Conservation (phyloP, 768 basidiomycete genomes). For the Tephrocybe sp. region DNA sequence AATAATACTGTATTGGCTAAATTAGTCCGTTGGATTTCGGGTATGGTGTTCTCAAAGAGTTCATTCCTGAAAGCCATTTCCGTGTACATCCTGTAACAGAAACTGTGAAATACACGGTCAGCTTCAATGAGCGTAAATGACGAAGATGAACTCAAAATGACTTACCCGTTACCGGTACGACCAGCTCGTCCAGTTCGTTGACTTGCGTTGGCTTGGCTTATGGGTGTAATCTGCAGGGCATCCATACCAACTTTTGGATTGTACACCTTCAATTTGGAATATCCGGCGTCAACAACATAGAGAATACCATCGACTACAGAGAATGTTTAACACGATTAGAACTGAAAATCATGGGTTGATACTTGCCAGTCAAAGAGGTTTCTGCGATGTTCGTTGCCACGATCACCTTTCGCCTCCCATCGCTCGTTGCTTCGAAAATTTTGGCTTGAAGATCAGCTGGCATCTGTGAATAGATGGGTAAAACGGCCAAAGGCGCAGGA, state of each 20-base stretch:
- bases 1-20: slow-evolving; percentile 94
- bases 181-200: slow-evolving; percentile 96
- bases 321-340: slow-evolving; percentile 12
- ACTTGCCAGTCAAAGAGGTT: slow-evolving; percentile 86
- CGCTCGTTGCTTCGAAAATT: slow-evolving; percentile 92
- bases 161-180: slow-evolving; percentile 88
- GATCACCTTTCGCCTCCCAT: slow-evolving; percentile 94
- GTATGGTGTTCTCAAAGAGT: slow-evolving; percentile 92
- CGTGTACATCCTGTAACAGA: slow-evolving; percentile 95
- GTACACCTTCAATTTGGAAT: slow-evolving; percentile 97
- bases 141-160: slow-evolving; percentile 24
- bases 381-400: slow-evolving; percentile 99
- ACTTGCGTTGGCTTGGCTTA: slow-evolving; percentile 97
- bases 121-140: background rate
- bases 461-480: slow-evolving; percentile 99
- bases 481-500: slow-evolving; percentile 79
- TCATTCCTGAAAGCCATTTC: slow-evolving; percentile 97
- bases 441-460: slow-evolving; percentile 98
- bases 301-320: slow-evolving; percentile 89
- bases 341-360: background rate
- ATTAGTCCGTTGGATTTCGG: slow-evolving; percentile 98
- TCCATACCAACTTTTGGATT: slow-evolving; percentile 99
- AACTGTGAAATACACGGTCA: slow-evolving; percentile 42
- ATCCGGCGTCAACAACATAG: slow-evolving; percentile 95
- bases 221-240: slow-evolving; percentile 96